Percentiles rank a stretch among this genome's conserved stretches.
Evolutionary conservation across 73 alveolate species (phyloP).

Genomic region (Stentor coeruleus): DNA sequence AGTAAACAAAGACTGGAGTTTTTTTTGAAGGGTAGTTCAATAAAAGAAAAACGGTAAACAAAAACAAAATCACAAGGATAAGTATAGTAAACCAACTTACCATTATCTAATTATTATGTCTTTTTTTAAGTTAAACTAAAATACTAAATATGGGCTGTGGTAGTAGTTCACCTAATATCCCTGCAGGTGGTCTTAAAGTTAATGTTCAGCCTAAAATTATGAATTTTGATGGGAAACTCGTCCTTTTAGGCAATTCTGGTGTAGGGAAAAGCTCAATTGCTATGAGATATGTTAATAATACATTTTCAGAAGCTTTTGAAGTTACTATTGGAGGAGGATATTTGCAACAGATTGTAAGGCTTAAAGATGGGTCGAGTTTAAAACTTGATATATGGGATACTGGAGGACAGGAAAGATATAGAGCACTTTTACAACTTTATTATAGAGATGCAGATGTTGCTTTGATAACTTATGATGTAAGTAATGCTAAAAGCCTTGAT

Average conservation of each 20-base stretch:
- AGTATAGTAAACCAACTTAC: slow-evolving; percentile 23
- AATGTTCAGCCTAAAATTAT: too few species aligned
- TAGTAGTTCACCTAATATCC: too few species aligned
- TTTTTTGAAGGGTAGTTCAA: slow-evolving; percentile 14
- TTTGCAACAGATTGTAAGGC: too few species aligned
- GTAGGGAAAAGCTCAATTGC: neutral
- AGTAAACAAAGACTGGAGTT: slow-evolving; percentile 8
- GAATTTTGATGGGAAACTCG: too few species aligned
- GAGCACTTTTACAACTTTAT: slow-evolving; percentile 47
- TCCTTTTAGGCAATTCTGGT: neutral
- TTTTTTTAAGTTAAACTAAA: too few species aligned
- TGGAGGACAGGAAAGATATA: slow-evolving; percentile 8
- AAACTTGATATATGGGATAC: slow-evolving; percentile 20
- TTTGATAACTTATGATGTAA: slow-evolving; percentile 55
- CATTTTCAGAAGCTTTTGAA: too few species aligned
- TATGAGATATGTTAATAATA: neutral
- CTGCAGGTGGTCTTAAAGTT: too few species aligned
- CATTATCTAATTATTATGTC: too few species aligned
- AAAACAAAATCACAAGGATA: neutral
- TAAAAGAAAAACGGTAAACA: slow-evolving; percentile 5
- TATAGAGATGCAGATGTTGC: slow-evolving; percentile 64
- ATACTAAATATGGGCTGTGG: too few species aligned
- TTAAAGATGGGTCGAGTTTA: too few species aligned
- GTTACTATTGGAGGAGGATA: too few species aligned
- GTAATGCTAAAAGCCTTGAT: slow-evolving; percentile 51